These are phyloP conservation scores for Clavariopsis aquatica DNA, from an alignment of 495 filamentous ascomycete genomes.

Conservation along the genomic window DNA sequence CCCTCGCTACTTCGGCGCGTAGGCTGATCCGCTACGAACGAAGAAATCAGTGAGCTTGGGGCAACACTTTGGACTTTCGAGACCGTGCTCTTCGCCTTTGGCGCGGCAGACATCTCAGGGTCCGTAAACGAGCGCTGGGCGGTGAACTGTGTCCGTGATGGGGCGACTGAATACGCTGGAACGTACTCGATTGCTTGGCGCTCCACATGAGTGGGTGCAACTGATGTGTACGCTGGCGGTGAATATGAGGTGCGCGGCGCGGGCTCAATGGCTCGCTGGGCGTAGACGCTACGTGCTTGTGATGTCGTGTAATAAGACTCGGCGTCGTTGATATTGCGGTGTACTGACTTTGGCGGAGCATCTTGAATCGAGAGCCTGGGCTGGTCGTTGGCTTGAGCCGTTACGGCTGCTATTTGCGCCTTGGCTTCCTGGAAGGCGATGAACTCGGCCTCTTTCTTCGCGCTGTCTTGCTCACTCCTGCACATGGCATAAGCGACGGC, in stretches of 20 bases:
- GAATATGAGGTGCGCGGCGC: slow-evolving; percentile 29
- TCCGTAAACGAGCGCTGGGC: slow-evolving; percentile 30
- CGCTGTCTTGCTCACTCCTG: slow-evolving; percentile 54
- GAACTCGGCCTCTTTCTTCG: slow-evolving; percentile 37
- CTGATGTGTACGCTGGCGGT: slow-evolving; percentile 29
- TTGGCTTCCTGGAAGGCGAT: slow-evolving; percentile 29
- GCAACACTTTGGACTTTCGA: slow-evolving; percentile 17
- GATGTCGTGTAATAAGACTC: slow-evolving; percentile 26
- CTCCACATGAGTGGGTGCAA: slow-evolving; percentile 31
- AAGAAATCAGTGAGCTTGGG: slow-evolving; percentile 33
- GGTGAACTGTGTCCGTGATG: slow-evolving; percentile 28
- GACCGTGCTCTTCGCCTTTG: slow-evolving; percentile 33
- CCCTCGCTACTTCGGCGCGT: slow-evolving; percentile 37
- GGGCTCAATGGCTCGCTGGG: slow-evolving; percentile 33
- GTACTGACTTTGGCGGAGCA: slow-evolving; percentile 27
- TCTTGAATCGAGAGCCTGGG: slow-evolving; percentile 29
- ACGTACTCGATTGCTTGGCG: slow-evolving; percentile 25
- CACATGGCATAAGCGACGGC: slow-evolving; percentile 73
- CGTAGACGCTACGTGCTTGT: slow-evolving; percentile 9
- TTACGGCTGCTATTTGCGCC: slow-evolving; percentile 12
- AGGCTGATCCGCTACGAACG: slow-evolving; percentile 26
- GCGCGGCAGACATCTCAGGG: slow-evolving; percentile 26
- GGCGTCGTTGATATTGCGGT: slow-evolving; percentile 39
- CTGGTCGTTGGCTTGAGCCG: slow-evolving; percentile 5
- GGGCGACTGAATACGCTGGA: slow-evolving; percentile 28